Evolutionary conservation across 257 asterid genomes (phyloP).

Genomic region (Ophiorrhiza pumila): DNA sequence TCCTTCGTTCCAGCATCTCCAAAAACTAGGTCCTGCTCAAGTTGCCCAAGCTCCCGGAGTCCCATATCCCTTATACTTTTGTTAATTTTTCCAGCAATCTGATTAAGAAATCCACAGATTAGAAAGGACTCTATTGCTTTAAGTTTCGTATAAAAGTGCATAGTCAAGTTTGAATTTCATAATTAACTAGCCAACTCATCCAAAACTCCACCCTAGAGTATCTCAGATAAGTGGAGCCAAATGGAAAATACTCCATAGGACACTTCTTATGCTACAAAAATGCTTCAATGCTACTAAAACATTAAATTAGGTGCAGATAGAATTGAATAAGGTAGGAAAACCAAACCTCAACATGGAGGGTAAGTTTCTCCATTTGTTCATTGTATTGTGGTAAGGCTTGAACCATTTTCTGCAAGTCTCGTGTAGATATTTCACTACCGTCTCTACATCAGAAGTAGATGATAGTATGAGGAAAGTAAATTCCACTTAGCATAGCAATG

Average conservation of each 20-base stretch:
- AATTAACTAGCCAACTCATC: neutral
- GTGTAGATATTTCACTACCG: conserved; percentile 79
- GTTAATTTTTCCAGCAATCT: conserved; percentile 94
- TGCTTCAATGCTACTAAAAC: neutral
- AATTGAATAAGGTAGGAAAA: conserved; percentile 17
- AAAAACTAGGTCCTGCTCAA: conserved; percentile 97
- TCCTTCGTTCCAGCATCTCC: conserved; percentile 99
- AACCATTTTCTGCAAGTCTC: conserved; percentile 97
- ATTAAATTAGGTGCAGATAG: neutral
- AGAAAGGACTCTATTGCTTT: neutral
- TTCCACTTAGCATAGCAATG: neutral
- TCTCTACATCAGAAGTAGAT: conserved; percentile 53
- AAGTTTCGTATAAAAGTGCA: neutral
- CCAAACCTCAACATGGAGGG: conserved; percentile 86
- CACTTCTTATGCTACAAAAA: neutral
- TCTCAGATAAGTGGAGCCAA: neutral
- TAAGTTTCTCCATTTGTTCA: conserved; percentile 90
- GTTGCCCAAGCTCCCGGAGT: conserved; percentile 91
- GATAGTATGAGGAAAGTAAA: conserved; percentile 18
- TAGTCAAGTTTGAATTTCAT: neutral
- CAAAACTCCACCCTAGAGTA: neutral
- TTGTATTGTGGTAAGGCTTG: conserved; percentile 93
- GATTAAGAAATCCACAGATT: conserved; percentile 24
- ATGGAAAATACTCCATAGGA: neutral
- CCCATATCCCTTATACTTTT: conserved; percentile 51